Conservation (phyloP, 768 basidiomycete species). For the Lanmaoa rubissima region DNA sequence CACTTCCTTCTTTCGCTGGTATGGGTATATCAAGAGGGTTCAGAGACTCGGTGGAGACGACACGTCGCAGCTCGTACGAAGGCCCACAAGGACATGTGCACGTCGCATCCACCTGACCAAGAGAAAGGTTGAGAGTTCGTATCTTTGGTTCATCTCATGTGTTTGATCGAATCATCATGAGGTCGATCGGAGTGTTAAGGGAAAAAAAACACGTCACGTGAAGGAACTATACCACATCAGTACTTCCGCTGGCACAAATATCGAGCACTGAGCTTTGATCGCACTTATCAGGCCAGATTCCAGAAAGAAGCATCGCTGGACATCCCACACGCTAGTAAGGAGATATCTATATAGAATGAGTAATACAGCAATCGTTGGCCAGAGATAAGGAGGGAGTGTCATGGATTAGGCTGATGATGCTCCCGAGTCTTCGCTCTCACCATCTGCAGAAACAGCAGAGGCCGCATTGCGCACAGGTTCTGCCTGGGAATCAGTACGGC, state of each 20-base stretch:
- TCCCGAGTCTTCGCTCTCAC: slow-evolving; percentile 56
- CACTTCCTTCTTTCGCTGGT: slow-evolving; percentile 8
- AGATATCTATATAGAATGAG: slow-evolving; percentile 33
- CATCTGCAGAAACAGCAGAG: slow-evolving; percentile 46
- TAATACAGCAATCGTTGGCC: slow-evolving; percentile 32
- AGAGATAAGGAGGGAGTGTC: slow-evolving; percentile 25
- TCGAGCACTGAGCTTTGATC: slow-evolving; percentile 14
- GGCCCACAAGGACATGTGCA: slow-evolving; percentile 13
- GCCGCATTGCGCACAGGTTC: slow-evolving; percentile 63
- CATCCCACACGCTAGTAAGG: slow-evolving; percentile 23
- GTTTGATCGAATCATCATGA: slow-evolving; percentile 10
- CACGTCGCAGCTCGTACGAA: not conserved
- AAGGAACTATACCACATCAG: not conserved
- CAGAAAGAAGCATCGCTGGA: slow-evolving; percentile 17
- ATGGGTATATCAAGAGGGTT: slow-evolving; percentile 1
- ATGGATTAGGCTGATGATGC: slow-evolving; percentile 33
- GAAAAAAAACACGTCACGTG: slow-evolving; percentile 14
- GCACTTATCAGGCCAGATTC: slow-evolving; percentile 21
- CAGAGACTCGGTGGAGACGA: not conserved
- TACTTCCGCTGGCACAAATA: not conserved
- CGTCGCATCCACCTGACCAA: slow-evolving; percentile 16
- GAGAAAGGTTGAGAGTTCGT: not conserved
- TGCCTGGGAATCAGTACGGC: slow-evolving; percentile 31
- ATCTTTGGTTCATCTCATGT: slow-evolving; percentile 9
- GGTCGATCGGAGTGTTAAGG: not conserved